A percentile compares a stretch with the other conserved stretches of the same genome.
These are phyloP conservation scores for Phytophthora hibernalis DNA, from an alignment of 352 stramenopile species.

Conservation along the genomic window DNA sequence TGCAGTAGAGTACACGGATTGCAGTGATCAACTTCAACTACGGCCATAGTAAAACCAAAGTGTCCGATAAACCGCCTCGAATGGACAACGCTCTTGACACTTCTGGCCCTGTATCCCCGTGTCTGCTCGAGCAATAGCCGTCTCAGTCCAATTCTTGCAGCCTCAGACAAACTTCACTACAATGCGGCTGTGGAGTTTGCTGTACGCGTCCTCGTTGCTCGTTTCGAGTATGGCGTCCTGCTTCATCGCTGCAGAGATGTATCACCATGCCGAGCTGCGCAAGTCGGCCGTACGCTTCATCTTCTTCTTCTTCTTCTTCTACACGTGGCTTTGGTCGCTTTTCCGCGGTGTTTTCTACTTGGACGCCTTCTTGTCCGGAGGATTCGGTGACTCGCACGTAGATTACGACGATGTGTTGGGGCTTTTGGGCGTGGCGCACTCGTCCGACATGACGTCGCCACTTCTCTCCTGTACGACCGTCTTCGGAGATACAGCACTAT, in stretches of 20 bases:
- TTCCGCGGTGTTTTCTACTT: slow-evolving; percentile 58
- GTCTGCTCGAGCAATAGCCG: slow-evolving; percentile 7
- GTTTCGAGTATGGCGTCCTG: slow-evolving; percentile 50
- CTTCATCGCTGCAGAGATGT: slow-evolving; percentile 43
- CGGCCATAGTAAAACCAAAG: slow-evolving; percentile 7
- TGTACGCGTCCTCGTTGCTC: slow-evolving; percentile 52
- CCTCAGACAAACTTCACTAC: background rate
- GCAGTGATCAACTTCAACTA: slow-evolving; percentile 20
- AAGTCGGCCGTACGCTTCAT: slow-evolving; percentile 56
- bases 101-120: slow-evolving; percentile 1
- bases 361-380: slow-evolving; percentile 40
- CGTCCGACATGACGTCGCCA: slow-evolving; percentile 40
- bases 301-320: slow-evolving; percentile 69
- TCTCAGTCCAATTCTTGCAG: slow-evolving; percentile 15
- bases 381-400: slow-evolving; percentile 1
- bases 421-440: slow-evolving; percentile 45
- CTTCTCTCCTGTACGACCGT: slow-evolving; percentile 53
- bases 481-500: slow-evolving; percentile 48
- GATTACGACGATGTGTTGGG: slow-evolving; percentile 55
- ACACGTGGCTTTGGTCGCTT: slow-evolving; percentile 66
- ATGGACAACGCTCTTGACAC: slow-evolving; percentile 28
- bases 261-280: slow-evolving; percentile 45
- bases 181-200: slow-evolving; percentile 53
- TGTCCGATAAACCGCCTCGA: background rate
- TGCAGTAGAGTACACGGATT: background rate